Evolutionary conservation across 2,329 filamentous ascomycete genomes (phyloP).

Genomic region (Dothistroma septosporum): DNA sequence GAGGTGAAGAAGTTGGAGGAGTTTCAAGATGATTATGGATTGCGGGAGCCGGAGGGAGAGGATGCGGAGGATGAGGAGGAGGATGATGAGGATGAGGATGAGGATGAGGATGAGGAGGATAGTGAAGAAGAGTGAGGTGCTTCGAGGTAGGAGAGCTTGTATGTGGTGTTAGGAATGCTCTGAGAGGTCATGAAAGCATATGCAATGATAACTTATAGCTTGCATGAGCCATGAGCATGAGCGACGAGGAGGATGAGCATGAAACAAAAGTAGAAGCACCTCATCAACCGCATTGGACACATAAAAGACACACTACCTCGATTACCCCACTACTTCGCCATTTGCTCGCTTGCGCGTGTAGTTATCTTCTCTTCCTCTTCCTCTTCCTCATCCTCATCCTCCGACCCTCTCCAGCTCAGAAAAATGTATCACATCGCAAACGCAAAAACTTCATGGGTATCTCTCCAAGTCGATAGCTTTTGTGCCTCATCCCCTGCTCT

Average conservation of each 20-base stretch:
- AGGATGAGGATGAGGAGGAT: slow-evolving; percentile 15
- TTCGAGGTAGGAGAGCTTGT: neutral
- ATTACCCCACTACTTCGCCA: neutral
- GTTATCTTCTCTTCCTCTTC: neutral
- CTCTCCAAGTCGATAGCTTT: neutral
- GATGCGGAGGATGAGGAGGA: slow-evolving; percentile 58
- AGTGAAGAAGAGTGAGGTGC: neutral
- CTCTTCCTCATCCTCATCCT: neutral
- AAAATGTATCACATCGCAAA: neutral
- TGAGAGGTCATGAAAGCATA: no score
- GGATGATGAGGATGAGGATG: slow-evolving; percentile 51
- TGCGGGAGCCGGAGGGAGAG: slow-evolving; percentile 60
- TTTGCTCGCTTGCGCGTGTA: neutral
- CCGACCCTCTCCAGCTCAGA: neutral
- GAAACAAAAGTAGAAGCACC: neutral
- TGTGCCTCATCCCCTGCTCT: neutral
- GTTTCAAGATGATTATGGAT: slow-evolving; percentile 87
- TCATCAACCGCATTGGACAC: neutral
- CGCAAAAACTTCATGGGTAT: neutral
- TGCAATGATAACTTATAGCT: no score
- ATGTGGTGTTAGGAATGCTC: no score
- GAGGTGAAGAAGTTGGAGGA: slow-evolving; percentile 68
- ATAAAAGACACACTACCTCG: neutral
- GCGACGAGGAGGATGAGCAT: neutral
- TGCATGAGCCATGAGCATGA: neutral